Evolutionary conservation across 257 asterid species (phyloP), one percentile per base, ranked within the genome.

Genomic region (Scutellaria minor): DNA sequence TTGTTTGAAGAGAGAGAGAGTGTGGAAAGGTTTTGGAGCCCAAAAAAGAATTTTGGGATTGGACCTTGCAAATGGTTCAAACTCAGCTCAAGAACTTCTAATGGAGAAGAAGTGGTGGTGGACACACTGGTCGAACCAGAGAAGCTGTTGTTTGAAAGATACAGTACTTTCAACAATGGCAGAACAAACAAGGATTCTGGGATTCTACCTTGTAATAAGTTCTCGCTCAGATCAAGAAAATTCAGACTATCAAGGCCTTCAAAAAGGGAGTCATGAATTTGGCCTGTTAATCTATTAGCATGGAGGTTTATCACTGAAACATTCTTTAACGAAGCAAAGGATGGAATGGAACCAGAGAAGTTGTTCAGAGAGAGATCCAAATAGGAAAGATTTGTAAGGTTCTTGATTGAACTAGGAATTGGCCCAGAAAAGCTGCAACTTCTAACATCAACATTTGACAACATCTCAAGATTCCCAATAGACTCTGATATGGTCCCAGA

Each of bases 401-500:
- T 85, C 6, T 59, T 68, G 51, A 88, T 66, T 10, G 92, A 81
- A 31, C 69, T 64, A 11, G 95, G 95, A 44, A 90, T 80, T 4
- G 73, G 51, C 8, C 97, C 90, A 0, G 85, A 79, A 67, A 88
- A 88, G 46, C 53, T 45, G 59, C 89, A 82, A 18, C 31, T 53
- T 7, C 79, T 37, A 51, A 90, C 73, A 39, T 77, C 83, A 70
- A 88, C 4, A 47, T 15, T 60, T 8, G 84, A 47, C 75, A 88
- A 14, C 86, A 75, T 79, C 62, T 27, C 58, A 7, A 86, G 86
- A 45, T 42, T 79, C 44, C 88, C 86, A 44, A 86, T 78, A 56
- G 95, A 83, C 51, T 72, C 74, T 1, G 93, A 77, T n/a, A 90
- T 42, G 31, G 62, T 62, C 12, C 93, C 93, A 12, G 85, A 82